phyloP scores from a whole-genome alignment of 1,284 basidiomycete genomes.

The Abortiporus biennis region DNA sequence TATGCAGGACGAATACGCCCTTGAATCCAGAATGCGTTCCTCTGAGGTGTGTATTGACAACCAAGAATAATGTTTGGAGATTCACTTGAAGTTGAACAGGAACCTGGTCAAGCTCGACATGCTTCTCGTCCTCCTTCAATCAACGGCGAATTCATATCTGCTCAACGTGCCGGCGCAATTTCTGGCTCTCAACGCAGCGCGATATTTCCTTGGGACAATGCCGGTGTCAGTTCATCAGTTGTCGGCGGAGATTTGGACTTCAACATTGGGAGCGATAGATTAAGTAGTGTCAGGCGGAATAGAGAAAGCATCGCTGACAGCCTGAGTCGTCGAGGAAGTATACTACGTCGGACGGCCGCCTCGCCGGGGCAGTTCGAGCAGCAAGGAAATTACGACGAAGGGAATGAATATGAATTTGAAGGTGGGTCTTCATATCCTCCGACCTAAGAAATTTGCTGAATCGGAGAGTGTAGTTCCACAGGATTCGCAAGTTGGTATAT shows the following conservation, averaged over 20 bases:
- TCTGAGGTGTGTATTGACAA: conserved; percentile 47
- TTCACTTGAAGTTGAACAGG: too few species aligned
- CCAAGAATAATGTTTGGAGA: background rate
- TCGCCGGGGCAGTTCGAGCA: conserved; percentile 31
- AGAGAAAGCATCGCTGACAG: too few species aligned
- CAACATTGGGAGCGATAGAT: conserved; percentile 34
- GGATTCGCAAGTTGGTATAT: too few species aligned
- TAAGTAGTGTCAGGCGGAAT: conserved; percentile 47
- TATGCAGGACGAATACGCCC: conserved; percentile 9
- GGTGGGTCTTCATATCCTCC: conserved; percentile 41
- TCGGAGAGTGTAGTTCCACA: conserved; percentile 12
- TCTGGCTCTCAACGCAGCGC: conserved; percentile 58
- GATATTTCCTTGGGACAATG: conserved; percentile 79
- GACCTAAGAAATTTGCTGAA: too few species aligned
- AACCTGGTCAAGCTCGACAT: conserved; percentile 71
- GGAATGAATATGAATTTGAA: conserved; percentile 61
- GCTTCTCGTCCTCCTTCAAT: conserved; percentile 47
- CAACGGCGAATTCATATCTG: conserved; percentile 39
- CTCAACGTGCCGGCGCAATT: conserved; percentile 24
- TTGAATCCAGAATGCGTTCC: conserved; percentile 41
- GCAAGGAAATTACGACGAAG: conserved; percentile 33
- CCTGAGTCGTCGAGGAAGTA: conserved; percentile 27
- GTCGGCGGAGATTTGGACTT: conserved; percentile 31
- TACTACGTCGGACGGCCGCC: conserved; percentile 41
- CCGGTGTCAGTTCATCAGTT: conserved; percentile 57